These are phyloP conservation scores for Penstemon eatonii DNA, from an alignment of 257 asterid species.

Conservation along the genomic window DNA sequence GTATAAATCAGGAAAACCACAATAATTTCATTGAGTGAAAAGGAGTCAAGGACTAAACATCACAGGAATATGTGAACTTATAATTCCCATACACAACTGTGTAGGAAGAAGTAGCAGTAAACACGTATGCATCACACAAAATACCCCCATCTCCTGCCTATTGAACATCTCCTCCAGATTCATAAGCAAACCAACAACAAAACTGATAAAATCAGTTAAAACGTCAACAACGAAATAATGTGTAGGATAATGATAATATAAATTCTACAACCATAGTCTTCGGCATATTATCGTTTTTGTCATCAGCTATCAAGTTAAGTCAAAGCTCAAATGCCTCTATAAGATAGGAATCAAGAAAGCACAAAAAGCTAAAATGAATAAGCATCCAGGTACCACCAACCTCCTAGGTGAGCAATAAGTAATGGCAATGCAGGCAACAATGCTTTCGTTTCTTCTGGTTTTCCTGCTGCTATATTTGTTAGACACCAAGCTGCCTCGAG, in stretches of 20 bases:
- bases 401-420: conserved; percentile 97
- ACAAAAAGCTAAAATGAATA: conserved; percentile 17
- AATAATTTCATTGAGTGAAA: neutral
- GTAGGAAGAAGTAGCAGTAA: neutral
- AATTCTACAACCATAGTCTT: neutral
- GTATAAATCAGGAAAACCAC: neutral
- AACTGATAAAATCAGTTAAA: neutral
- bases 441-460: conserved; percentile 87
- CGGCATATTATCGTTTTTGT: neutral
- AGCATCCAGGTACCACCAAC: conserved; percentile 44
- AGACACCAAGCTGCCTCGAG: conserved; percentile 99
- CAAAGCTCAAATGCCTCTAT: conserved; percentile 20
- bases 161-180: neutral
- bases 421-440: conserved; percentile 87
- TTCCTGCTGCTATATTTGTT: conserved; percentile 96
- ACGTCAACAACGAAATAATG: neutral
- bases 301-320: conserved; percentile 1
- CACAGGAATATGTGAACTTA: neutral
- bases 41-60: conserved; percentile 17
- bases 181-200: neutral
- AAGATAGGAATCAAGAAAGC: neutral
- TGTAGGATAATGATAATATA: neutral
- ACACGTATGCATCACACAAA: conserved; percentile 2
- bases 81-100: neutral
- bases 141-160: conserved; percentile 1